Conservation (phyloP, 352 stramenopile genomes). For the Peronospora belbahrii region DNA sequence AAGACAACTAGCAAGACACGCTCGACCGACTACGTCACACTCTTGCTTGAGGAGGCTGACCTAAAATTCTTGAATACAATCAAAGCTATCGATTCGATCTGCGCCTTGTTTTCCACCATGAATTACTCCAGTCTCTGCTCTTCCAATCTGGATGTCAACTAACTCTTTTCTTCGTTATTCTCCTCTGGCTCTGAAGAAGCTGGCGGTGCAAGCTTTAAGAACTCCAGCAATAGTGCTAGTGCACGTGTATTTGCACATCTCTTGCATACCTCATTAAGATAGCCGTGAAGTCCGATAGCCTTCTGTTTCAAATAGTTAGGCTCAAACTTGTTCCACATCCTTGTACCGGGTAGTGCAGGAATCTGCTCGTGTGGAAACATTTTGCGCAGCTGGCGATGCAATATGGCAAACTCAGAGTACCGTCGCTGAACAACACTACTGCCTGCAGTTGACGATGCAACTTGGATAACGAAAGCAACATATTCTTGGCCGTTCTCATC, state of each 20-base stretch:
- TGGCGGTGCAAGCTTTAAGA: constrained; percentile 40
- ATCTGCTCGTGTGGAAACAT: constrained; percentile 77
- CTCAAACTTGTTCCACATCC: constrained; percentile 84
- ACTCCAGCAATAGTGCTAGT: constrained; percentile 53
- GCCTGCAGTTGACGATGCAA: constrained; percentile 54
- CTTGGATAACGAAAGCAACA: constrained; percentile 73
- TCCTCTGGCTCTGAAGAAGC: constrained; percentile 6
- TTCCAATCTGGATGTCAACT: not conserved
- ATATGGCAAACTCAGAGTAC: constrained; percentile 70
- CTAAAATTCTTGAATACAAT: constrained; percentile 9
- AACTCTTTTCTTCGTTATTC: constrained; percentile 3
- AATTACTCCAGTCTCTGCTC: not conserved
- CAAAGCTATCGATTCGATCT: constrained; percentile 10
- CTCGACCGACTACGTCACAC: constrained; percentile 1
- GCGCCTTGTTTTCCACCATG: not conserved
- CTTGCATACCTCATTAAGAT: constrained; percentile 68
- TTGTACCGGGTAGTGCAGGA: constrained; percentile 52
- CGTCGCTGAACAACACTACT: constrained; percentile 66
- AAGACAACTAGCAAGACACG: constrained; percentile 14
- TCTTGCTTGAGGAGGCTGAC: constrained; percentile 7
- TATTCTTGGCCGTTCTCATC: constrained; percentile 71
- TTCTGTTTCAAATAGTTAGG: constrained; percentile 77
- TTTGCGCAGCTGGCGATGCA: constrained; percentile 69
- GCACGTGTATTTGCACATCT: constrained; percentile 63
- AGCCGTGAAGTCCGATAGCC: constrained; percentile 56